phyloP scores from a whole-genome alignment of 768 basidiomycete genomes.

The Trametes sanguinea region DNA sequence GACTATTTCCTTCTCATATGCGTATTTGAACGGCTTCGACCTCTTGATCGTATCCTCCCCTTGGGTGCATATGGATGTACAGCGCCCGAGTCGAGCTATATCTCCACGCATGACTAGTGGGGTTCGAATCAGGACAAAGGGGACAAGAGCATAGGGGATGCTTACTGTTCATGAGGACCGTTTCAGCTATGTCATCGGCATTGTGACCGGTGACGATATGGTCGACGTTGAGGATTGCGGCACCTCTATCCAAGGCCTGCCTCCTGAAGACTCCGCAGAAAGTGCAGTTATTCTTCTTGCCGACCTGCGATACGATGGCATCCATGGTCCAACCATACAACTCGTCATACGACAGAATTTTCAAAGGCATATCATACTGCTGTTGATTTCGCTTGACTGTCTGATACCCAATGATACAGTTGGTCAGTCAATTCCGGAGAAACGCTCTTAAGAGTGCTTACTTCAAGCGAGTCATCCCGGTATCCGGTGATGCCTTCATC shows the following conservation, averaged over 20 bases:
- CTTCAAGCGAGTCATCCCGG: constrained; percentile 95
- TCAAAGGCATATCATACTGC: constrained; percentile 93
- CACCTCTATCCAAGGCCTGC: constrained; percentile 95
- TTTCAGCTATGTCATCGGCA: constrained; percentile 98
- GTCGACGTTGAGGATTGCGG: constrained; percentile 83
- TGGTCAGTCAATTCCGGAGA: background rate
- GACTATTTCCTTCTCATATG: constrained; percentile 99
- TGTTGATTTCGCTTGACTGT: constrained; percentile 97
- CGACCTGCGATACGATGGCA: constrained; percentile 89
- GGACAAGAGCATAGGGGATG: constrained; percentile 18
- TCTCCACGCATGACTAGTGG: constrained; percentile 93
- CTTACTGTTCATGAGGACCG: constrained; percentile 97
- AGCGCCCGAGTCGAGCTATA: constrained; percentile 89
- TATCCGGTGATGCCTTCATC: constrained; percentile 99
- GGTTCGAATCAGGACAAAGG: constrained; percentile 1
- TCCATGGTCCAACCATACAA: constrained; percentile 99
- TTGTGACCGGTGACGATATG: constrained; percentile 99
- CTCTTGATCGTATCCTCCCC: constrained; percentile 96
- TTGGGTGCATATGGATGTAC: constrained; percentile 92
- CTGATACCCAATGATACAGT: constrained; percentile 42
- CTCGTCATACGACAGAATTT: constrained; percentile 94
- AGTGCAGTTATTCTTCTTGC: constrained; percentile 97
- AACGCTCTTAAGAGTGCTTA: constrained; percentile 32
- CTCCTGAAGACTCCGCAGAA: constrained; percentile 98
- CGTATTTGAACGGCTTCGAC: constrained; percentile 99